Percentiles rank a stretch among this genome's conserved stretches.
Conservation (phyloP, 1,284 basidiomycete species). For the Fomes fomentarius region DNA sequence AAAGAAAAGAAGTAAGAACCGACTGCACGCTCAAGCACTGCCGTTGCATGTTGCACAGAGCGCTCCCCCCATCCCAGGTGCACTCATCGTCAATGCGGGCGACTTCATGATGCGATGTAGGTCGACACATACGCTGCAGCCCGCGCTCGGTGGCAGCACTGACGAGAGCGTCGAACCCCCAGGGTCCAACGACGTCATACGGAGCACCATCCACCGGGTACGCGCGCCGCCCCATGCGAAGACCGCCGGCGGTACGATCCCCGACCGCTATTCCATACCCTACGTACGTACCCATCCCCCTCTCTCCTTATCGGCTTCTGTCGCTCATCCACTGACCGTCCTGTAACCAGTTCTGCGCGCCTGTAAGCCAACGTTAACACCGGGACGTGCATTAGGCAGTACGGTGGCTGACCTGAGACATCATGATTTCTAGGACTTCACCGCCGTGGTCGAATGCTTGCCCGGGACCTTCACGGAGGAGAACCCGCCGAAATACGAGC, state of each 20-base stretch:
- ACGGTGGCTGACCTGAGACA: too few relatives aligned
- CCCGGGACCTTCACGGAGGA: constrained; percentile 52
- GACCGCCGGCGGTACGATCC: constrained; percentile 40
- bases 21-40: too few relatives aligned
- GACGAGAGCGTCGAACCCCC: background rate
- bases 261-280: constrained; percentile 58
- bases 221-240: constrained; percentile 43
- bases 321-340: too few relatives aligned
- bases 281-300: constrained; percentile 42
- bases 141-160: too few relatives aligned
- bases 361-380: too few relatives aligned
- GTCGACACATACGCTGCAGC: background rate
- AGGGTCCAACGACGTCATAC: constrained; percentile 65
- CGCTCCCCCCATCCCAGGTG: constrained; percentile 51
- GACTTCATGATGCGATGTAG: constrained; percentile 61
- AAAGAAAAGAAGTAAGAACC: too few relatives aligned
- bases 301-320: too few relatives aligned
- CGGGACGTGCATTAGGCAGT: too few relatives aligned
- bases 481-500: constrained; percentile 45
- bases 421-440: too few relatives aligned
- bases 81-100: constrained; percentile 64
- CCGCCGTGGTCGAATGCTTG: constrained; percentile 49
- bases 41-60: constrained; percentile 37
- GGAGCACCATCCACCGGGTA: constrained; percentile 64
- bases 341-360: constrained; percentile 52